Percentiles rank a stretch among this genome's conserved stretches.
phyloP scores from a whole-genome alignment of 805 yeast species.

The Saturnispora sekii region DNA sequence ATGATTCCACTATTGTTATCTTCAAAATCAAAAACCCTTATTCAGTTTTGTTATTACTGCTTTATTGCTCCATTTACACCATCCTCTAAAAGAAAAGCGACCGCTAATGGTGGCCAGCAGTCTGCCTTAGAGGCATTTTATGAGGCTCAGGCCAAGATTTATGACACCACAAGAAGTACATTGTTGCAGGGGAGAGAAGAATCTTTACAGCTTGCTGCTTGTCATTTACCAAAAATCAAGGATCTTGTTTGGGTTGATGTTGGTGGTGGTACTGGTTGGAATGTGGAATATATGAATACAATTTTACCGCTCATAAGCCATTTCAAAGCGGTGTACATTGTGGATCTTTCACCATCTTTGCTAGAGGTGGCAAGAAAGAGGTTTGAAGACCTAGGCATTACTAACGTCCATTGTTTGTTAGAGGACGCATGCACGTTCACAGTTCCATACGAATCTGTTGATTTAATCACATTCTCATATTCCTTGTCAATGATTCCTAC shows the following conservation, averaged over 20 bases:
- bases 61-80: conserved; percentile 49
- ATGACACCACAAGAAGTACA: conserved; percentile 59
- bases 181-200: conserved; percentile 63
- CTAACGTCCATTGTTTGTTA: conserved; percentile 56
- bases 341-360: conserved; percentile 70
- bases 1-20: conserved; percentile 9
- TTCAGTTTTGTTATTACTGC: conserved; percentile 38
- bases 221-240: conserved; percentile 38
- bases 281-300: conserved; percentile 65
- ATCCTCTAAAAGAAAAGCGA: conserved; percentile 21
- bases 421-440: conserved; percentile 70
- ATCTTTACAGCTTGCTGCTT: conserved; percentile 47
- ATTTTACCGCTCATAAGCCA: conserved; percentile 36
- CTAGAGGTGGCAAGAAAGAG: conserved; percentile 62
- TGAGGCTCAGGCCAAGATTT: conserved; percentile 66
- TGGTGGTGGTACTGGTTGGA: conserved; percentile 84
- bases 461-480: conserved; percentile 68
- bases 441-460: conserved; percentile 45
- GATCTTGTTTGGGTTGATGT: conserved; percentile 66
- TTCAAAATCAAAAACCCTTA: conserved; percentile 13
- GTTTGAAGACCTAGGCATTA: conserved; percentile 38
- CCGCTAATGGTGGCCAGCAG: conserved; percentile 38
- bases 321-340: conserved; percentile 60
- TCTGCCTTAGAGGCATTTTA: conserved; percentile 60
- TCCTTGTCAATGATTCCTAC: conserved; percentile 81